These are phyloP conservation scores for Acephala macrosclerotiorum DNA, from an alignment of 2,329 filamentous ascomycete genomes.

Conservation along the genomic window DNA sequence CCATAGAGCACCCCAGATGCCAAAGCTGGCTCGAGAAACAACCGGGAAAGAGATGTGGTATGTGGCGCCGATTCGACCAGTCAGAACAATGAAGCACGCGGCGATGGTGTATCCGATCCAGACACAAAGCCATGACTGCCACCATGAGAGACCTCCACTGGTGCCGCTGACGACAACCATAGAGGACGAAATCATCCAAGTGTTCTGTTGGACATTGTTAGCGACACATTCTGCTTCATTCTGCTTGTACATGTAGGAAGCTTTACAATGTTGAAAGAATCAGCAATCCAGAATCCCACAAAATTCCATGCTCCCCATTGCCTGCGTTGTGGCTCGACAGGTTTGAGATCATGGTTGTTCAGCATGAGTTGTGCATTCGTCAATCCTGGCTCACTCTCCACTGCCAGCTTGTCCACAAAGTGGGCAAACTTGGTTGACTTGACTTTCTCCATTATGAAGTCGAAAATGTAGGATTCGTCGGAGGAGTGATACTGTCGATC, in stretches of 20 bases:
- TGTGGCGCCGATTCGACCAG: slow-evolving; percentile 82
- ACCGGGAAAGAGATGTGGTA: slow-evolving; percentile 94
- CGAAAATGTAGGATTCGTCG: slow-evolving; percentile 47
- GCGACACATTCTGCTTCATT: not conserved
- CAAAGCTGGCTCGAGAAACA: slow-evolving; percentile 78
- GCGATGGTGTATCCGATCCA: slow-evolving; percentile 86
- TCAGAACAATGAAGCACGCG: slow-evolving; percentile 76
- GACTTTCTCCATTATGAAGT: slow-evolving; percentile 49
- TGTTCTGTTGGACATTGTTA: slow-evolving; percentile 61
- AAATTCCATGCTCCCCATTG: slow-evolving; percentile 76
- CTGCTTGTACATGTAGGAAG: not conserved
- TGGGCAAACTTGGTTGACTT: slow-evolving; percentile 37
- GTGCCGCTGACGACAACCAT: slow-evolving; percentile 68
- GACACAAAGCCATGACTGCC: slow-evolving; percentile 90
- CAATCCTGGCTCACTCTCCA: slow-evolving; percentile 78
- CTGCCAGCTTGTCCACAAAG: slow-evolving; percentile 67
- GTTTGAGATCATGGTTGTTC: slow-evolving; percentile 82
- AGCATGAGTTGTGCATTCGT: slow-evolving; percentile 84
- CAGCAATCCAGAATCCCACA: slow-evolving; percentile 31
- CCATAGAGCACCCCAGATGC: slow-evolving; percentile 90
- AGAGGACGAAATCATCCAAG: slow-evolving; percentile 90
- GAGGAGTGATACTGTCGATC: slow-evolving; percentile 30
- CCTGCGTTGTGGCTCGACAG: slow-evolving; percentile 79
- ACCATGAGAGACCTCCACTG: slow-evolving; percentile 74
- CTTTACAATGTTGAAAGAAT: slow-evolving; percentile 2